These are phyloP conservation scores for Cardamine resedifolia DNA, from an alignment of 345 rosid genomes.

Conservation along the genomic window DNA sequence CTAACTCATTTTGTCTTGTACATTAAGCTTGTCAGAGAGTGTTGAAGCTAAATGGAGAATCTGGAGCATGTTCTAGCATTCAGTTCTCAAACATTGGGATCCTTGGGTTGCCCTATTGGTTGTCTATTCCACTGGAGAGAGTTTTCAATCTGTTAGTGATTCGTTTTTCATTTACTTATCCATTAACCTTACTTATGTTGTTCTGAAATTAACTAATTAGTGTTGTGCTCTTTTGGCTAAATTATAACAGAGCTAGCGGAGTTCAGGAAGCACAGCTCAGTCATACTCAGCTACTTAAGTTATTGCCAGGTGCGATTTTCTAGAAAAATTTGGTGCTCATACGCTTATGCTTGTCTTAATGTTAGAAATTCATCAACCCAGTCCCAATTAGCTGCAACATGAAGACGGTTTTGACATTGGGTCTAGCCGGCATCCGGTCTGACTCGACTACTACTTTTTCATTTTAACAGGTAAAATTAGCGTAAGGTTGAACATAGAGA, in stretches of 20 bases:
- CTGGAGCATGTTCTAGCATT: slow-evolving; percentile 60
- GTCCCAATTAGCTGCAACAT: slow-evolving; percentile 15
- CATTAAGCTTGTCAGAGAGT: slow-evolving; percentile 72
- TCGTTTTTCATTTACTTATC: background rate
- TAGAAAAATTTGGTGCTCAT: background rate
- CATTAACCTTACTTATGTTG: background rate
- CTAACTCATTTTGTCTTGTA: background rate
- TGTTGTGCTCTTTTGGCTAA: slow-evolving; percentile 12
- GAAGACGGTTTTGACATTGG: slow-evolving; percentile 1
- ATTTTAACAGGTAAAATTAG: slow-evolving; percentile 61
- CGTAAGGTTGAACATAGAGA: slow-evolving; percentile 57
- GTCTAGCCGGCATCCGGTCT: background rate
- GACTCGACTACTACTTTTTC: background rate
- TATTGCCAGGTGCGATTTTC: slow-evolving; percentile 67
- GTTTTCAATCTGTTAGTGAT: slow-evolving; percentile 67
- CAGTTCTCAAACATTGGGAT: slow-evolving; percentile 68
- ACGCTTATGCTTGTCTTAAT: background rate
- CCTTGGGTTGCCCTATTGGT: slow-evolving; percentile 93
- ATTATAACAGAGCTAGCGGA: slow-evolving; percentile 55
- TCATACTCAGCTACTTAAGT: slow-evolving; percentile 53
- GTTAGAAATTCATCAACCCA: background rate
- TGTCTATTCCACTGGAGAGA: slow-evolving; percentile 61
- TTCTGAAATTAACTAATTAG: slow-evolving; percentile 1
- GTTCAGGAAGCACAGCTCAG: slow-evolving; percentile 43
- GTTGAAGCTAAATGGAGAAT: slow-evolving; percentile 56